These are phyloP conservation scores for Secale cereale DNA, from an alignment of 176 grass and related monocot genomes.

Conservation along the genomic window DNA sequence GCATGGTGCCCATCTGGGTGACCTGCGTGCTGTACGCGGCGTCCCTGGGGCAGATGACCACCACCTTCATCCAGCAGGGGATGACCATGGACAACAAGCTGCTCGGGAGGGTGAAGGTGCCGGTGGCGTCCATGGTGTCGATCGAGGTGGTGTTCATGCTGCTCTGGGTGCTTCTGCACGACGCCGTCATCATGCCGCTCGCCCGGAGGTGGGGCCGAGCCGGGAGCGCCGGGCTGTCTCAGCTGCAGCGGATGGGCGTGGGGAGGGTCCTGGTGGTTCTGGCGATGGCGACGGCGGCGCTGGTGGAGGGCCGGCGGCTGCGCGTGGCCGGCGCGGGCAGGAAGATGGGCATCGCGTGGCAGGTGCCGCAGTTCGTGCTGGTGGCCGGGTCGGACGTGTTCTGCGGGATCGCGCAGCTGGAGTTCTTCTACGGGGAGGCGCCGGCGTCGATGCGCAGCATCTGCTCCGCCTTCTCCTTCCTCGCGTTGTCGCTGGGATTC, in stretches of 20 bases:
- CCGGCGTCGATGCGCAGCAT: conserved; percentile 76
- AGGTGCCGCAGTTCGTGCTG: conserved; percentile 73
- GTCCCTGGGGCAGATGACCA: conserved; percentile 64
- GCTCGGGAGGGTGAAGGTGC: conserved; percentile 41
- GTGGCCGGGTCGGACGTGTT: conserved; percentile 67
- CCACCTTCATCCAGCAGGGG: conserved; percentile 86
- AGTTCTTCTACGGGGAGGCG: conserved; percentile 87
- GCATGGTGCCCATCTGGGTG: conserved; percentile 65
- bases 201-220: conserved; percentile 19
- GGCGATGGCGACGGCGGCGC: conserved; percentile 51
- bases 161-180: conserved; percentile 54
- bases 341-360: conserved; percentile 57
- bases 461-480: conserved; percentile 71
- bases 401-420: conserved; percentile 69
- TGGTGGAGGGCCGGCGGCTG: conserved; percentile 54
- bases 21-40: conserved; percentile 68
- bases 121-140: conserved; percentile 50
- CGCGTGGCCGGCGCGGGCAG: background rate
- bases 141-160: conserved; percentile 63
- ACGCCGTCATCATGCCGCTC: conserved; percentile 38
- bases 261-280: conserved; percentile 59
- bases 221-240: conserved; percentile 37
- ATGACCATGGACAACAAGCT: conserved; percentile 53
- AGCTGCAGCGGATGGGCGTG: conserved; percentile 85
- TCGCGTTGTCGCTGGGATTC: conserved; percentile 58